Percentiles rank a stretch among this genome's conserved stretches.
These are phyloP conservation scores for Acacia concinna DNA, from an alignment of 331 rosid species.

Conservation along the genomic window DNA sequence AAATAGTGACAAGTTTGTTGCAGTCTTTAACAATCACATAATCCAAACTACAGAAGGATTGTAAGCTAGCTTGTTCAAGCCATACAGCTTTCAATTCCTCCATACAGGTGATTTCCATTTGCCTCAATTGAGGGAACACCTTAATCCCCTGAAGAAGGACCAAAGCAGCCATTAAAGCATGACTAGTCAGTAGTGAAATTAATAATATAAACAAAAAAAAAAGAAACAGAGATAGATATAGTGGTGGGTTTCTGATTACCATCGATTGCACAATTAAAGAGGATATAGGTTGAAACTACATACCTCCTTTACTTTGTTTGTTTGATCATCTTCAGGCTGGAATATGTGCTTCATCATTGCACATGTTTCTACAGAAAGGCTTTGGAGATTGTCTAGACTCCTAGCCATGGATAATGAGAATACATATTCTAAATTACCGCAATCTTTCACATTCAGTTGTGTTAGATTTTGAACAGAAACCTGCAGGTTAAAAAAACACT, in stretches of 20 bases:
- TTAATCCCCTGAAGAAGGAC: neutral
- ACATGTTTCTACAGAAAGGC: neutral
- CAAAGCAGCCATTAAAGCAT: neutral
- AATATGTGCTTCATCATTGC: neutral
- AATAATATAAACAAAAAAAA: neutral
- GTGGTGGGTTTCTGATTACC: neutral
- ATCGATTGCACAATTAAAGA: neutral
- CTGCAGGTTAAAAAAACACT: neutral
- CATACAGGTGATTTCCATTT: neutral
- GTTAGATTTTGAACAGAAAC: neutral
- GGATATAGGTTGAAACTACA: neutral
- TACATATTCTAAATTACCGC: neutral
- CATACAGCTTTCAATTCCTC: constrained; percentile 23
- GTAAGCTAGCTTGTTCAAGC: neutral
- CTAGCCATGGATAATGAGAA: neutral
- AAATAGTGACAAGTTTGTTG: constrained; percentile 2
- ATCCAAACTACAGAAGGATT: neutral
- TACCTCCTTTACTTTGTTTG: neutral
- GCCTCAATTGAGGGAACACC: constrained; percentile 20
- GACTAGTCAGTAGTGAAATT: neutral
- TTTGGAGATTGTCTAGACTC: neutral
- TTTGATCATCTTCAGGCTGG: neutral
- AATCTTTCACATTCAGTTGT: neutral
- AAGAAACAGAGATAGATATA: neutral
- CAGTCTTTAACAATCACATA: constrained; percentile 25